Evolutionary conservation across 352 stramenopile species (phyloP), one percentile per base, ranked within the genome.

Genomic region (Pythium phragmitis): DNA sequence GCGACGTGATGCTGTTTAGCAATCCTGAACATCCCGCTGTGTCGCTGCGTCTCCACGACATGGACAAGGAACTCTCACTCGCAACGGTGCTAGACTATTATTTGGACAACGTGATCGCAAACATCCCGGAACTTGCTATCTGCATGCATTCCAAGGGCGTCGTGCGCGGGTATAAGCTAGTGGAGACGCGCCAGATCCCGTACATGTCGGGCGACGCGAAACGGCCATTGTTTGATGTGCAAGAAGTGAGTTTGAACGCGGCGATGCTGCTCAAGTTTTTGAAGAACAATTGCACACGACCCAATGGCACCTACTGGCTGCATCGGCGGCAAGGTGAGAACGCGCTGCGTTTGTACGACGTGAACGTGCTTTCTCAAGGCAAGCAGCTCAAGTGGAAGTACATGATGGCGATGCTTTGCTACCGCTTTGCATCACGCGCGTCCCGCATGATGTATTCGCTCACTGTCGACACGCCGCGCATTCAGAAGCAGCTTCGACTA

Each of bases 321-420:
- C 79, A 92, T 69, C 77, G 87, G 11, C 89, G 87, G 45, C 75
- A 91, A 70, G 87, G 85, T n/a, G 84, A 93, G 54, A 86, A 70
- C 39, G 88, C 85, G 43, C 59, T 95, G 30, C 84, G 82, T 11
- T 69, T 95, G 23, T 95, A 95, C 49, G 87, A 95, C 39, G 83
- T 95, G 1, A 78, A 92, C 58, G 81, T 94, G 26, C 67, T 95
- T 3, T 93, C 87, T 0, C 77, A 92, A 57, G 85, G 85, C 53
- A 91, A 88, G 43, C 84, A 95, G 39, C 73, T 92, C 49, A 95
- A 95, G 73, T 95, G 87, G 87, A 95, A 95, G 74, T 95, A 95
- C 63, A 93, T 93, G 84, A 92, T 93, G 82, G 85, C 87, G 33
- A 95, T 95, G 87, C 69, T 95, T 16, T 95, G 87, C 69, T 93